phyloP scores from a whole-genome alignment of 768 basidiomycete species.

The Suillus paluster region DNA sequence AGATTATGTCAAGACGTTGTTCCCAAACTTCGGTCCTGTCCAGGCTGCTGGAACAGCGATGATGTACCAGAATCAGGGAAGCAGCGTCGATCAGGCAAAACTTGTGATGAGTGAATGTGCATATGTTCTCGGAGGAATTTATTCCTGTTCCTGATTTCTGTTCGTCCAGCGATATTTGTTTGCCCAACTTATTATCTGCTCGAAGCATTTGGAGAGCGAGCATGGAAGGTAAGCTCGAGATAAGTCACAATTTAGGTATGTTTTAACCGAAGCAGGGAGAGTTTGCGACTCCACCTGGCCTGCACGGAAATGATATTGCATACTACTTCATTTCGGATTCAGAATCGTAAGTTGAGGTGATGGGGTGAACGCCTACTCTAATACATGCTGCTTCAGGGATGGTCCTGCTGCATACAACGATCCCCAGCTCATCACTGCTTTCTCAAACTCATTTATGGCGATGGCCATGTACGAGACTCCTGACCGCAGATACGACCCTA shows the following conservation, averaged over 20 bases:
- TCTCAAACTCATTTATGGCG: slow-evolving; percentile 32
- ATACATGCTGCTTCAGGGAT: neutral
- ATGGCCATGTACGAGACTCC: slow-evolving; percentile 25
- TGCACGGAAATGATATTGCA: slow-evolving; percentile 37
- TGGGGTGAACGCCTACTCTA: neutral
- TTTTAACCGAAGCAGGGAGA: slow-evolving; percentile 16
- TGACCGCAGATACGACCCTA: slow-evolving; percentile 21
- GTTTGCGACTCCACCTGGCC: slow-evolving; percentile 36
- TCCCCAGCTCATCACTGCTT: slow-evolving; percentile 32
- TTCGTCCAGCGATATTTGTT: slow-evolving; percentile 29
- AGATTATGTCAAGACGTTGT: slow-evolving; percentile 37
- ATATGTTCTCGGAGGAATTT: neutral
- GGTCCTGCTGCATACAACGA: slow-evolving; percentile 27
- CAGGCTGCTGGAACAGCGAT: slow-evolving; percentile 29
- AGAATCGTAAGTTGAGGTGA: slow-evolving; percentile 31
- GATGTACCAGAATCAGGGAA: slow-evolving; percentile 37
- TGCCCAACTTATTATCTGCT: slow-evolving; percentile 27
- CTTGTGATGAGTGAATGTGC: slow-evolving; percentile 46
- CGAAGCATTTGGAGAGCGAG: slow-evolving; percentile 21
- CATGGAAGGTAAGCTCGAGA: slow-evolving; percentile 33
- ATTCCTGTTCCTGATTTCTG: neutral
- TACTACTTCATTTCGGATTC: slow-evolving; percentile 45
- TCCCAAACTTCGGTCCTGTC: slow-evolving; percentile 38
- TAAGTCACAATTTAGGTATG: slow-evolving; percentile 21
- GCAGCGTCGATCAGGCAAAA: slow-evolving; percentile 37